Evolutionary conservation across 768 basidiomycete species (phyloP), one percentile per base, ranked within the genome.

Genomic region (Amanita molliuscula): DNA sequence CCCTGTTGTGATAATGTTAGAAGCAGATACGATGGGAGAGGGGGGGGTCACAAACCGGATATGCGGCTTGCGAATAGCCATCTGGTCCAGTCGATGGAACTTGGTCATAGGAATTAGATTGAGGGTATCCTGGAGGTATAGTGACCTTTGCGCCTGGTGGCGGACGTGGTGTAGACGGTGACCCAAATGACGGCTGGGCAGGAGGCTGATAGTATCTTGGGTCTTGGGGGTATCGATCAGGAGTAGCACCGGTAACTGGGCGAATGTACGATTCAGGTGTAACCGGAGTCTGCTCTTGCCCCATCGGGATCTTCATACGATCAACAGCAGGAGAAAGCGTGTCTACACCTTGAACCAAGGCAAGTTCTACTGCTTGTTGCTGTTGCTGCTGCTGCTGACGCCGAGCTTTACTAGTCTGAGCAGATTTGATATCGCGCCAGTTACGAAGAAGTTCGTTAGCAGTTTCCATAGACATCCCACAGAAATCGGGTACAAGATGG

Each of bases 401-500:
- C 42, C 68, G 62, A 52, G 65, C 41, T 50, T 75, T 69, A 44
- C 67, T 66, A 33, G 66, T 55, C 45, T 66, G 65, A 52, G 68
- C 56, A 7, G 58, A 68, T 65, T 97, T 94, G 70, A 96, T 96
- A 61, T 90, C 88, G 48, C 87, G 83, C 78, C 89, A 84, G 65
- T 93, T 86, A 45, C 84, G 81, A 45, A 99, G 77, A 16, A 99
- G 75, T 59, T 85, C 82, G 64, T 97, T 97, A 43, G 96, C 95
- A 33, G 90, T 95, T 67, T 97, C 95, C 95, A 98, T 98, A 33
- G 93, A 92, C 94, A 99, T 97, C 37, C 96, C 96, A 61, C 96
- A 99, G 67, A 99, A 98, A 67, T 99, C 95, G 52, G 96, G 96
- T 35, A 99, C 96, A 51, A 98, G 79, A 65, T 99, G 96, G 1